Evolutionary conservation across 148 eudicot species (phyloP), one percentile per base, ranked within the genome.

Genomic region (Silene conica): DNA sequence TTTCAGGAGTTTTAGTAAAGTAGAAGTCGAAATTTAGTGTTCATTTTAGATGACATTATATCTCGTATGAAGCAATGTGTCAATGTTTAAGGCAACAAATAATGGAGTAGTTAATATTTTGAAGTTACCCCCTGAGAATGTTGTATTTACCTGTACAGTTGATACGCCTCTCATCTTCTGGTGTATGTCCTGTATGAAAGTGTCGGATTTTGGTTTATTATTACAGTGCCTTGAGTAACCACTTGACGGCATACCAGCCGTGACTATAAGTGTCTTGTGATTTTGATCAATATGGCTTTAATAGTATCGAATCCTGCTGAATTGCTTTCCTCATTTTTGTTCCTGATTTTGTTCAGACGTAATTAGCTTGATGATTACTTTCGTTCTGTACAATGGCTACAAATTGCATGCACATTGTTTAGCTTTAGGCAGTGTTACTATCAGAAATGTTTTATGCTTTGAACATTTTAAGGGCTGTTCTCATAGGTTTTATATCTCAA

Each of bases 331-430:
- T 26, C 28, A 26, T 26, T 26, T 26, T 26, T 26, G 28, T 26
- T 26, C 28, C 28, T 26, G 28, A 26, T 26, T 81, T 78, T 92
- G 43, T 89, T 92, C 63, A 86, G 95, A 88, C 83, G 97, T 92
- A 82, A 70, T 94, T 79, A 6, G 46, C 20, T 67, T 34, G 15
- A 18, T 20, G 70, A 34, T 19, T 67, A 41, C 70, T 46, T 15
- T 23, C 16, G 19, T 6, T 23, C 8, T 43, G 22, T 64, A 18
- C 12, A 43, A n/a, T 34, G 50, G 1, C 8, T 63, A 63, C 4
- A 14, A 26, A 8, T 60, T 21, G 13, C 11, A 21, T 60, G 12
- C 31, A 21, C 21, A 13, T 0, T 28, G 63, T n/a, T n/a, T n/a
- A n/a, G n/a, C n/a, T n/a, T n/a, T n/a, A n/a, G n/a, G n/a, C n/a